Percentiles rank a stretch among this genome's conserved stretches.
Evolutionary conservation across 2,329 filamentous ascomycete genomes (phyloP).

Genomic region (Cordyceps militaris): DNA sequence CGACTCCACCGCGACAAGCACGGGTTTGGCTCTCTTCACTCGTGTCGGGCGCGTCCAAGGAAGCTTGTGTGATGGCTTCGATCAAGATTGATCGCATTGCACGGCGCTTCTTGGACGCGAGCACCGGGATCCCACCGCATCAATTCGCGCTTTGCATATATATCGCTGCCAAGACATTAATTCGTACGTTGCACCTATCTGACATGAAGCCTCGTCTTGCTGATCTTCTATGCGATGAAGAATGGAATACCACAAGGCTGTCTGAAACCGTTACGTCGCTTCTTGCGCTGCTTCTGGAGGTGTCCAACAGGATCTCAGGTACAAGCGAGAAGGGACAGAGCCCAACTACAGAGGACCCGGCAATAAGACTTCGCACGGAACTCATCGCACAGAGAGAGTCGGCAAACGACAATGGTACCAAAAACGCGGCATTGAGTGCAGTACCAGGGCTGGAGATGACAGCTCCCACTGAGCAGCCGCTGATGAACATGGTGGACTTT

Average conservation of each 20-base stretch:
- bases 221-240: neutral
- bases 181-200: neutral
- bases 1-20: conserved; percentile 27
- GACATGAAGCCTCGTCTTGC: neutral
- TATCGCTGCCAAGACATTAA: conserved; percentile 27
- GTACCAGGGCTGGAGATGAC: neutral
- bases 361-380: conserved; percentile 27
- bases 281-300: conserved; percentile 26
- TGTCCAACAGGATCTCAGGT: conserved; percentile 30
- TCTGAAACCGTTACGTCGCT: conserved; percentile 27
- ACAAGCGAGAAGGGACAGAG: conserved; percentile 18
- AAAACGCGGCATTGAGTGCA: neutral
- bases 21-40: conserved; percentile 22
- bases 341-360: conserved; percentile 21
- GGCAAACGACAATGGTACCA: neutral
- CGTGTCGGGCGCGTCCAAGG: conserved; percentile 31
- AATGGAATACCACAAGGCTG: conserved; percentile 21
- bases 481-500: conserved; percentile 10
- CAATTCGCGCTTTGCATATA: conserved; percentile 36
- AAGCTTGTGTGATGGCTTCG: conserved; percentile 33
- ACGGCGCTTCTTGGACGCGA: conserved; percentile 28
- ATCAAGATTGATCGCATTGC: conserved; percentile 32
- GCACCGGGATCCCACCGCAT: conserved; percentile 23
- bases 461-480: neutral
- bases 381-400: conserved; percentile 15